phyloP scores from a whole-genome alignment of 192 early-diverging fungal genomes.

The Coemansia sp. region DNA sequence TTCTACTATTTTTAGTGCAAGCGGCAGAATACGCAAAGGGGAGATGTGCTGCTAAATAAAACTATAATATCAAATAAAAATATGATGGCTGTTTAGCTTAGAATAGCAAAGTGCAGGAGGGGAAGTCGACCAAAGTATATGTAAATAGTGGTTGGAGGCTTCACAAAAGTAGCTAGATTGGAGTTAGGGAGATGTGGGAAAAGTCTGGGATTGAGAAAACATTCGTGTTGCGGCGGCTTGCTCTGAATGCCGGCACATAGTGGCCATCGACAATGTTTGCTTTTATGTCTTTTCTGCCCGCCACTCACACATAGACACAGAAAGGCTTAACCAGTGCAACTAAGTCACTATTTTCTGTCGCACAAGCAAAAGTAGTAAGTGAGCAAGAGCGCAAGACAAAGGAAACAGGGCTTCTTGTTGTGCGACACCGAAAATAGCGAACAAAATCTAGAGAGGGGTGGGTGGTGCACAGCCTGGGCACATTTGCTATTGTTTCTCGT shows the following conservation, averaged over 20 bases:
- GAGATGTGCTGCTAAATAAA: neutral
- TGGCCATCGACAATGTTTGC: neutral
- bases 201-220: neutral
- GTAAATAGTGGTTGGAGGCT: neutral
- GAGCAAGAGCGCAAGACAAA: constrained; percentile 3
- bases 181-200: neutral
- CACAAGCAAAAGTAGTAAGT: constrained; percentile 2
- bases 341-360: neutral
- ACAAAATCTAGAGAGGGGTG: constrained; percentile 1
- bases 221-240: neutral
- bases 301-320: neutral
- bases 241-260: neutral
- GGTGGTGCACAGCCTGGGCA: neutral
- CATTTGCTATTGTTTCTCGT: too few species aligned
- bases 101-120: neutral
- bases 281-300: neutral
- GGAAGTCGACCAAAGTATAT: neutral
- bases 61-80: neutral
- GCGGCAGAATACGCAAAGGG: neutral
- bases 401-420: constrained; percentile 18
- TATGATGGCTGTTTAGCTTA: neutral
- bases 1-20: neutral
- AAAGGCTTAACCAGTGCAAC: neutral
- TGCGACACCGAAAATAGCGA: neutral
- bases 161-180: neutral